Evolutionary conservation across 345 rosid species (phyloP).

Genomic region (Populus ilicifolia): DNA sequence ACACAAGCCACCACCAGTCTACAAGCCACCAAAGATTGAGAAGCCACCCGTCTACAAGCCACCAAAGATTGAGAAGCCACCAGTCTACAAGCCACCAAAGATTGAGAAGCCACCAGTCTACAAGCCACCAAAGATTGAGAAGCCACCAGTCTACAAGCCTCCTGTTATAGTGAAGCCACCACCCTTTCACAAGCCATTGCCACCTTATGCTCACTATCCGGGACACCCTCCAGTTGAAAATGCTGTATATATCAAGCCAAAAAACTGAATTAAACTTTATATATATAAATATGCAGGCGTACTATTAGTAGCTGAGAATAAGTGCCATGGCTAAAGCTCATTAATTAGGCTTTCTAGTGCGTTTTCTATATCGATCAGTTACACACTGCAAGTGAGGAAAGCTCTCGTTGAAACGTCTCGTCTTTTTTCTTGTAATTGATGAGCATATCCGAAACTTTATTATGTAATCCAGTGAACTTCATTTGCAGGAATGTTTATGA

Average conservation of each 20-base stretch:
- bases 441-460: background rate
- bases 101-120: no score
- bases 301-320: background rate
- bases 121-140: no score
- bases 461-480: background rate
- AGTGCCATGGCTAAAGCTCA: conserved; percentile 3
- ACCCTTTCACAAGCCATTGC: background rate
- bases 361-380: background rate
- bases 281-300: background rate
- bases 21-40: conserved; percentile 10
- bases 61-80: no score
- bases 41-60: no score
- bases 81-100: no score
- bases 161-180: background rate
- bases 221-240: conserved; percentile 1
- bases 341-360: conserved; percentile 1
- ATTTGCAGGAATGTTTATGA: background rate
- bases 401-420: background rate
- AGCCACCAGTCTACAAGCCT: no score
- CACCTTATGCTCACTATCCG: background rate
- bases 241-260: background rate
- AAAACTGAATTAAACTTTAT: background rate
- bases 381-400: background rate
- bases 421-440: background rate
- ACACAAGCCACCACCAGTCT: no score